Evolutionary conservation across 2,329 filamentous ascomycete genomes (phyloP).

Genomic region (Fusarium proliferatum): DNA sequence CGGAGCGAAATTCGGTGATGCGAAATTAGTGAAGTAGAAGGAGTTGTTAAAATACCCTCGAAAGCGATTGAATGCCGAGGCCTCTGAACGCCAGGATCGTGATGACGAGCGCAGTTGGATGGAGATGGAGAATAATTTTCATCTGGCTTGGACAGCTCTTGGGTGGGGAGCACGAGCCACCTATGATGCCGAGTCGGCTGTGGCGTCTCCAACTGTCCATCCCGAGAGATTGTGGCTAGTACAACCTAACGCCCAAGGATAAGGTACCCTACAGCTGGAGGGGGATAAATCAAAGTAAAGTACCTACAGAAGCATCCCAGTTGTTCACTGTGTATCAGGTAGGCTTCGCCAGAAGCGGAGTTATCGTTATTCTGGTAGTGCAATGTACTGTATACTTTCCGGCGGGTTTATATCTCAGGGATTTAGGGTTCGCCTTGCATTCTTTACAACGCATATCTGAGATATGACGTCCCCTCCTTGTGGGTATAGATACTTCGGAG

Average conservation of each 20-base stretch:
- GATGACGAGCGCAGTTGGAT: conserved; percentile 48
- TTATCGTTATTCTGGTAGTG: background rate
- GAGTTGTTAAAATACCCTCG: conserved; percentile 38
- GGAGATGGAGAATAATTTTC: conserved; percentile 53
- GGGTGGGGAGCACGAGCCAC: conserved; percentile 47
- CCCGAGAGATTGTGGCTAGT: conserved; percentile 26
- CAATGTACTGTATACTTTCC: conserved; percentile 33
- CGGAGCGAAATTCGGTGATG: background rate
- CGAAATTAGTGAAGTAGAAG: conserved; percentile 25
- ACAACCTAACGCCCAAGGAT: background rate
- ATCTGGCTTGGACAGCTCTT: conserved; percentile 45
- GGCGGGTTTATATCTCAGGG: background rate
- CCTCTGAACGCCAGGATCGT: conserved; percentile 48
- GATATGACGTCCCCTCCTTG: conserved; percentile 28
- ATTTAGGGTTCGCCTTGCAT: conserved; percentile 5
- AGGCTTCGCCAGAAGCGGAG: background rate
- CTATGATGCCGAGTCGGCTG: conserved; percentile 42
- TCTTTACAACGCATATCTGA: conserved; percentile 2
- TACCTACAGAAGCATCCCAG: background rate
- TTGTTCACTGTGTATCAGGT: background rate
- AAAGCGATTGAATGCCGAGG: conserved; percentile 40
- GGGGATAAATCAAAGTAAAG: background rate
- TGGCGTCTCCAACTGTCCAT: conserved; percentile 7
- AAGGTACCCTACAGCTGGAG: conserved; percentile 18
- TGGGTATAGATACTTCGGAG: conserved; percentile 27